These are phyloP conservation scores for Penicillium sp. DNA, from an alignment of 2,329 filamentous ascomycete genomes.

Conservation along the genomic window DNA sequence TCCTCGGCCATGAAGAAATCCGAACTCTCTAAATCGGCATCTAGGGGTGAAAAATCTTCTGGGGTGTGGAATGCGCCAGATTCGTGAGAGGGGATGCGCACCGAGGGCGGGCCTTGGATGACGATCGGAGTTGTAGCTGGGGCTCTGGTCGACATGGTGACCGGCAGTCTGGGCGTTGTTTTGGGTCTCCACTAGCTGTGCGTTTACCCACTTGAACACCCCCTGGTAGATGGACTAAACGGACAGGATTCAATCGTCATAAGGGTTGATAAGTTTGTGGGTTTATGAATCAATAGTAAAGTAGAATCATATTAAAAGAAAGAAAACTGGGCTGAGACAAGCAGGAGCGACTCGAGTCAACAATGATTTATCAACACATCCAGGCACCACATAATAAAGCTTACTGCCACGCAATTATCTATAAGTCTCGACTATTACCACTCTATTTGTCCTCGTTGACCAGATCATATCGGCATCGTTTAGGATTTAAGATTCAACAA, in stretches of 20 bases:
- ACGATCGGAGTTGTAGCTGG: conserved; percentile 23
- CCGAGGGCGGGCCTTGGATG: conserved; percentile 21
- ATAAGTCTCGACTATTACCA: neutral
- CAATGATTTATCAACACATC: neutral
- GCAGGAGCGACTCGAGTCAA: neutral
- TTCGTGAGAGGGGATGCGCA: conserved; percentile 28
- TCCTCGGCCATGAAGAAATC: conserved; percentile 34
- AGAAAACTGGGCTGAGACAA: neutral
- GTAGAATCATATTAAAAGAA: neutral
- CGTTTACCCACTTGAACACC: conserved; percentile 14
- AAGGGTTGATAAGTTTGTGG: neutral
- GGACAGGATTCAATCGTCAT: conserved; percentile 10
- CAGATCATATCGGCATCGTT: neutral
- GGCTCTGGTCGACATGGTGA: conserved; percentile 36
- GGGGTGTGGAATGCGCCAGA: conserved; percentile 38
- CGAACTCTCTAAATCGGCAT: conserved; percentile 30
- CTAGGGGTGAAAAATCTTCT: conserved; percentile 29
- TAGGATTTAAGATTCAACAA: neutral
- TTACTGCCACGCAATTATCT: neutral
- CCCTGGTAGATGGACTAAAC: conserved; percentile 20
- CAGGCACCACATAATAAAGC: neutral
- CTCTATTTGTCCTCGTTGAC: neutral
- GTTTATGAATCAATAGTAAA: neutral
- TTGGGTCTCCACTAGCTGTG: conserved; percentile 26
- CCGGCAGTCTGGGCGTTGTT: conserved; percentile 26